Conservation (phyloP, 805 yeast genomes). For the Wickerhamomyces hampshirensis region DNA sequence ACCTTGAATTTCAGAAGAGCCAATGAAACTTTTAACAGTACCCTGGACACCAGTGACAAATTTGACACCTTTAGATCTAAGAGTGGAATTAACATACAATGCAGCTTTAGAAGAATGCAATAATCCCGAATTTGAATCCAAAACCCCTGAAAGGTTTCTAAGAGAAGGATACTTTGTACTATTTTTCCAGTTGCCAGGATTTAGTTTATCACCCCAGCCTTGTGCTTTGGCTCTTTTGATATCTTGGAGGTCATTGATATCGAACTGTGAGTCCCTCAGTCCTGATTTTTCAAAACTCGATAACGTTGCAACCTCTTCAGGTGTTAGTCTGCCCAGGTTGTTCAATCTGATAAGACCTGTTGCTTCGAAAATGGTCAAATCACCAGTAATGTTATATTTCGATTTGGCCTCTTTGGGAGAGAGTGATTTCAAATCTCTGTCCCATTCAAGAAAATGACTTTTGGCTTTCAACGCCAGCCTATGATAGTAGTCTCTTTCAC, state of each 20-base stretch:
- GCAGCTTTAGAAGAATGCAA: conserved; percentile 31
- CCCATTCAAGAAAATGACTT: conserved; percentile 13
- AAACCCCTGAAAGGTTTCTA: conserved; percentile 19
- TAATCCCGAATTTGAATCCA: conserved; percentile 30
- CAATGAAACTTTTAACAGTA: conserved; percentile 22
- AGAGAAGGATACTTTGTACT: conserved; percentile 7
- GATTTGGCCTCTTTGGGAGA: conserved; percentile 10
- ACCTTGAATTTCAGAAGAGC: conserved; percentile 17
- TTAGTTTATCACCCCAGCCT: conserved; percentile 26
- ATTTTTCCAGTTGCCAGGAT: conserved; percentile 17
- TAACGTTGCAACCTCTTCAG: conserved; percentile 14
- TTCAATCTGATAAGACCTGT: conserved; percentile 14
- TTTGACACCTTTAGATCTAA: conserved; percentile 29
- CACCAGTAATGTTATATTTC: conserved; percentile 12
- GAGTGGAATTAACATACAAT: conserved; percentile 25
- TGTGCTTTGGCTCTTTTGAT: conserved; percentile 27
- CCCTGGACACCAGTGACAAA: conserved; percentile 30
- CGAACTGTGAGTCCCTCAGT: conserved; percentile 15
- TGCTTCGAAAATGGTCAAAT: conserved; percentile 11
- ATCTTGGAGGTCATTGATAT: conserved; percentile 26
- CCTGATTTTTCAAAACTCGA: conserved; percentile 10
- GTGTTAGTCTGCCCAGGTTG: conserved; percentile 5
- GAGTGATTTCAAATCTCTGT: conserved; percentile 5
- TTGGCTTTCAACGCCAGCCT: conserved; percentile 20
- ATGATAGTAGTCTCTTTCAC: conserved; percentile 31